These are phyloP conservation scores for Clarireedia monteithiana DNA, from an alignment of 2,329 filamentous ascomycete species.

Conservation along the genomic window DNA sequence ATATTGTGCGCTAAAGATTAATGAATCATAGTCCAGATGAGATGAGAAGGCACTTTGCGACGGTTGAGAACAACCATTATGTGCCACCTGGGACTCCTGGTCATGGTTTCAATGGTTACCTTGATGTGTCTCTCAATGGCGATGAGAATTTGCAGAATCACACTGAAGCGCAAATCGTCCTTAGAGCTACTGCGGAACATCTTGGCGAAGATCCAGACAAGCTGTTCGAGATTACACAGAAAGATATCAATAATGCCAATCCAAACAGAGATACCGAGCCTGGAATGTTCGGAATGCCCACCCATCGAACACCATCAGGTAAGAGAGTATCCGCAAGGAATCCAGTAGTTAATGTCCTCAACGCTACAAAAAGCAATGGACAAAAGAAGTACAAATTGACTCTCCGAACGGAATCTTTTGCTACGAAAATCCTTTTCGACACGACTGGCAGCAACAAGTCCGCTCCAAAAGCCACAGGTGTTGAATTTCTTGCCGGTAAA, in stretches of 20 bases:
- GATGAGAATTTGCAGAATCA: neutral
- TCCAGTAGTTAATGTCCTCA: neutral
- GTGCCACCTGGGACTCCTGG: slow-evolving; percentile 26
- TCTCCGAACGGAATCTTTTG: slow-evolving; percentile 24
- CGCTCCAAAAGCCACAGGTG: slow-evolving; percentile 32
- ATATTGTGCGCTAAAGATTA: neutral
- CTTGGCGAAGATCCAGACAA: neutral
- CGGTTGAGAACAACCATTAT: slow-evolving; percentile 37
- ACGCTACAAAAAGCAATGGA: slow-evolving; percentile 1
- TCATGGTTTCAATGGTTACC: slow-evolving; percentile 24
- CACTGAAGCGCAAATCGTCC: neutral
- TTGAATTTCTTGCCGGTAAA: slow-evolving; percentile 37
- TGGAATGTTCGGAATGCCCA: neutral
- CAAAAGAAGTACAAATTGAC: slow-evolving; percentile 17
- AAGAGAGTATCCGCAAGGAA: neutral
- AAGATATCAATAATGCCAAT: neutral
- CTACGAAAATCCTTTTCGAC: slow-evolving; percentile 36
- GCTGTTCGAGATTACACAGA: neutral
- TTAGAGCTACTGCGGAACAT: neutral
- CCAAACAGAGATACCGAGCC: neutral
- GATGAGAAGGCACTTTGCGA: slow-evolving; percentile 36
- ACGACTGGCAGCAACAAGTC: slow-evolving; percentile 9
- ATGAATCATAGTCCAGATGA: slow-evolving; percentile 20
- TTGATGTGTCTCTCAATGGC: slow-evolving; percentile 16
- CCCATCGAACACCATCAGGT: neutral